phyloP scores from a whole-genome alignment of 2,329 filamentous ascomycete species.

The Bipolaris cookei region DNA sequence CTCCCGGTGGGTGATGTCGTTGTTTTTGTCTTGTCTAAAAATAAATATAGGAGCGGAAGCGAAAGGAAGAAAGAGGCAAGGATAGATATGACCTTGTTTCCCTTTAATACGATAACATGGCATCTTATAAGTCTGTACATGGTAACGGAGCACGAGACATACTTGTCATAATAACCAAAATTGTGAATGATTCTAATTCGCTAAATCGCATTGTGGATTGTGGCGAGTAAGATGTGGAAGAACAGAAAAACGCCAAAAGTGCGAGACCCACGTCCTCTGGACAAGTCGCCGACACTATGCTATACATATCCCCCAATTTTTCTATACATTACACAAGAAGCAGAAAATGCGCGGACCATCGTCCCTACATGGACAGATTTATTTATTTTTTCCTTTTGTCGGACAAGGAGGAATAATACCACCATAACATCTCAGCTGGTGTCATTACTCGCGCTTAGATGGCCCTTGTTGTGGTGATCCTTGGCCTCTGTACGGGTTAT shows the following conservation, averaged over 20 bases:
- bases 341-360: background rate
- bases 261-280: background rate
- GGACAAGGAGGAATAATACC: background rate
- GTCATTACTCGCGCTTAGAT: constrained; percentile 21
- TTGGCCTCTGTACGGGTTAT: constrained; percentile 24
- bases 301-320: background rate
- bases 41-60: no score
- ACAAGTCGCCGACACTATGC: background rate
- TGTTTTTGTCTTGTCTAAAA: no score
- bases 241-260: background rate
- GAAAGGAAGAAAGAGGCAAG: no score
- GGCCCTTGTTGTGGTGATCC: constrained; percentile 8
- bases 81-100: no score
- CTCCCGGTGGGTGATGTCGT: no score
- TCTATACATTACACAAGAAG: constrained; percentile 1
- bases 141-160: no score
- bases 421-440: background rate
- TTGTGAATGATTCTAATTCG: background rate
- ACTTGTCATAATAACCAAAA: background rate
- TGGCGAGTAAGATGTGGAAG: background rate
- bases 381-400: background rate
- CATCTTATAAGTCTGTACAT: no score
- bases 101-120: no score
- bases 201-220: background rate
- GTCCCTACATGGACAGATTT: background rate